Evolutionary conservation across 1,284 basidiomycete species (phyloP), one percentile per base, ranked within the genome.

Genomic region (Ceraceosorus bombacis): DNA sequence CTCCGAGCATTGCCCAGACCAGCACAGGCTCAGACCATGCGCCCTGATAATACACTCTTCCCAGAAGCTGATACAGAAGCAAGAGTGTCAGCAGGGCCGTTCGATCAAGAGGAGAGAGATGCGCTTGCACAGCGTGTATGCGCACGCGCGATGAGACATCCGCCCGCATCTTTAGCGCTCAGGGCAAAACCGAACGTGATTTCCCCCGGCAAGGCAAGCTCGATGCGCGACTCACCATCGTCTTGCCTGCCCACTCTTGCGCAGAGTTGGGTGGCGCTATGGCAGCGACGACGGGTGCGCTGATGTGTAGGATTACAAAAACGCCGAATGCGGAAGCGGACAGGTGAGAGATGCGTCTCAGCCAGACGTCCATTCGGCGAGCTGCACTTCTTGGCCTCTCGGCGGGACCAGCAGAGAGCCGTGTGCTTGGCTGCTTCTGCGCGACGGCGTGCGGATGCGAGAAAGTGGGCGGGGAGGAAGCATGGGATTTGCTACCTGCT

Each of bases 1-100:
- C 49, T 0, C 49, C 62, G 0, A 76, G 27, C 3, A 67, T 46
- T 0, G 61, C 59, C 69, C 70, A 74, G 13, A 76, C 58, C 7
- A 72, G n/a, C 6, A 60, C 46, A 7, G 65, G 66, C 58, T 76
- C 73, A 4, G 69, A 59, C 41, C 67, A 5, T 2, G 56, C 53
- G 40, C 62, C 68, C 59, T 74, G 72, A 54, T 76, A 76, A 48
- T 64, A 71, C 13, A 72, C 72, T 15, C 74, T 58, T 0, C 72
- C 72, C 4, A 76, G 64, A 49, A 76, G 52, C 73, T 71, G 46
- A 7, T 15, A 8, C 27, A 27, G 27, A 27, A 27, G 27, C 27
- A 27, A 27, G 27, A 27, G 27, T 27, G 27, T 27, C 27, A 27
- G 27, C 27, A 27, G 27, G 27, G 27, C 2, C 27, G 27, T 3